A percentile compares a stretch with the other conserved stretches of the same genome.
These are phyloP conservation scores for Bonia amplexicaulis DNA, from an alignment of 176 grass and related monocot genomes.

Conservation along the genomic window DNA sequence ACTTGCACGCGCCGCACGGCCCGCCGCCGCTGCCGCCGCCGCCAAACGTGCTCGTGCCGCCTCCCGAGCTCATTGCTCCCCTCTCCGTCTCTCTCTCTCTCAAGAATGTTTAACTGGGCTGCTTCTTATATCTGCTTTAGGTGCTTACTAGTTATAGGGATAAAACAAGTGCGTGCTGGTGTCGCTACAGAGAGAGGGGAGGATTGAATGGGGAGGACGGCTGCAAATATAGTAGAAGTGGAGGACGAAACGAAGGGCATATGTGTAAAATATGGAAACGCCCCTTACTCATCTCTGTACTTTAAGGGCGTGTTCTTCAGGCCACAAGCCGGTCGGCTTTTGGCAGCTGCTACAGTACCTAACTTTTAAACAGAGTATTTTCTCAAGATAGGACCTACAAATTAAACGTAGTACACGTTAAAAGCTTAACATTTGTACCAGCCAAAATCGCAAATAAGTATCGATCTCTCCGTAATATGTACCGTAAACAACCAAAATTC, in stretches of 20 bases:
- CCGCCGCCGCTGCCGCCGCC: conserved; percentile 24
- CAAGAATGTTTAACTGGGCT: not conserved
- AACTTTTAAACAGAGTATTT: no score
- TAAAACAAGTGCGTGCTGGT: conserved; percentile 17
- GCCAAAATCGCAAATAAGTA: no score
- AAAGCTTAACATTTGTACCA: no score
- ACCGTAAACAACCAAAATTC: no score
- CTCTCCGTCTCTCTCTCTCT: not conserved
- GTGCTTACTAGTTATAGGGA: conserved; percentile 36
- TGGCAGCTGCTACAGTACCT: no score
- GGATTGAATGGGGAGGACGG: not conserved
- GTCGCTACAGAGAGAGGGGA: not conserved
- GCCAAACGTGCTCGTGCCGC: not conserved
- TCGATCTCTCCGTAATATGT: no score
- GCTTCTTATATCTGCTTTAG: conserved; percentile 3
- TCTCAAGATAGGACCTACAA: no score
- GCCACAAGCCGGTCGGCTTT: no score
- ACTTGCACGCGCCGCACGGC: conserved; percentile 96
- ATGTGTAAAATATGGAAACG: conserved; percentile 24
- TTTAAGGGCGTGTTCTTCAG: no score
- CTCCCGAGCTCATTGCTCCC: conserved; percentile 11
- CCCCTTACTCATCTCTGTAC: not conserved
- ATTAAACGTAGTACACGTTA: no score
- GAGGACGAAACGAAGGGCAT: conserved; percentile 7
- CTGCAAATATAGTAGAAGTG: conserved; percentile 8